Conservation (phyloP, 2,329 filamentous ascomycete genomes). For the Fusarium austroafricanum region DNA sequence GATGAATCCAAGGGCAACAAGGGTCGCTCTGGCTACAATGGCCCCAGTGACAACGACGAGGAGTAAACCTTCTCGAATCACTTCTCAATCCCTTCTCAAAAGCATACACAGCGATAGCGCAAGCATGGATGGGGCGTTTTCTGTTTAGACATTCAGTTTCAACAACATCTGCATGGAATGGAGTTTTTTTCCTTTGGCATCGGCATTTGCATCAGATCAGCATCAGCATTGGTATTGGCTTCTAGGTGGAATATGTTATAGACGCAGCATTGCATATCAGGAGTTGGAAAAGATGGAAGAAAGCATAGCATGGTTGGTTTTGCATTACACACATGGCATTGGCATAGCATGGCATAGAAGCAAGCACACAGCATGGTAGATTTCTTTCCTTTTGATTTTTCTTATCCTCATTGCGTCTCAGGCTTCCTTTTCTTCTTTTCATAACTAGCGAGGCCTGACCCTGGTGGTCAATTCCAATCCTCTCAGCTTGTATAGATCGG, state of each 20-base stretch:
- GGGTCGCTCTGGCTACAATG: conserved; percentile 58
- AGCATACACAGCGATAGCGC: conserved; percentile 23
- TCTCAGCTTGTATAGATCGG: conserved; percentile 26
- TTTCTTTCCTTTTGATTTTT: conserved; percentile 28
- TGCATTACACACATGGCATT: conserved; percentile 21
- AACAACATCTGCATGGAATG: conserved; percentile 25
- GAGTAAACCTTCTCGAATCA: conserved; percentile 37
- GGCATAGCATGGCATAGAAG: conserved; percentile 25
- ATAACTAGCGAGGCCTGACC: conserved; percentile 26
- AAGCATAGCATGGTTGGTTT: conserved; percentile 4
- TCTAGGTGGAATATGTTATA: neutral
- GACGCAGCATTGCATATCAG: conserved; percentile 24
- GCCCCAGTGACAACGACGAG: conserved; percentile 51
- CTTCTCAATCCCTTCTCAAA: conserved; percentile 4
- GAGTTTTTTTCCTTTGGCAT: conserved; percentile 30
- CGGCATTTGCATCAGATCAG: conserved; percentile 1
- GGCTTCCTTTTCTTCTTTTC: conserved; percentile 3
- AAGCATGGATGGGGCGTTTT: conserved; percentile 42
- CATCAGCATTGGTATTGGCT: neutral
- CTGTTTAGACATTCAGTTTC: conserved; percentile 20
- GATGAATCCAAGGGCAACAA: conserved; percentile 50
- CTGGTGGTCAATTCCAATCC: conserved; percentile 28
- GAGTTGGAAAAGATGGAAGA: conserved; percentile 24
- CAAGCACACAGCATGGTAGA: conserved; percentile 18
- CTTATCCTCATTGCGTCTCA: neutral